Conservation (phyloP, 805 yeast species). For the Lachancea fermentati region DNA sequence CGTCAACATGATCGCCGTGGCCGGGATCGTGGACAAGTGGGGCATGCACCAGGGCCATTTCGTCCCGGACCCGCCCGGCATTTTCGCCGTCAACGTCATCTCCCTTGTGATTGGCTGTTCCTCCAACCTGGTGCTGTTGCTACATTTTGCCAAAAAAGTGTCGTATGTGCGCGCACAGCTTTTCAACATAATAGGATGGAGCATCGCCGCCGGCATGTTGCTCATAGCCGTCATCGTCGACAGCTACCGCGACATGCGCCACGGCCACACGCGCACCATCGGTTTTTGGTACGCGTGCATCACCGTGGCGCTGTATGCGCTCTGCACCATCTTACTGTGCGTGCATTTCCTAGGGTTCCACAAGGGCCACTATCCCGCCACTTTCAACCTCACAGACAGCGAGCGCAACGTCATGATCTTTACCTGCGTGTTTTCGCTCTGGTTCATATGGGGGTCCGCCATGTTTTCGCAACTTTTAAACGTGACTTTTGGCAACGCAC, state of each 20-base stretch:
- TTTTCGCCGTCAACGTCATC: slow-evolving; percentile 53
- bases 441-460: slow-evolving; percentile 71
- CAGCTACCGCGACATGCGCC: slow-evolving; percentile 17
- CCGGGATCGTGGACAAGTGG: slow-evolving; percentile 72
- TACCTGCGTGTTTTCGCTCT: slow-evolving; percentile 55
- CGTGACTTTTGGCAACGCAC: slow-evolving; percentile 55
- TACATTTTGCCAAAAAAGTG: slow-evolving; percentile 60
- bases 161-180: slow-evolving; percentile 57
- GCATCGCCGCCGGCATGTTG: slow-evolving; percentile 50
- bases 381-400: slow-evolving; percentile 56
- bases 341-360: slow-evolving; percentile 60
- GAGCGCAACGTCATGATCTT: slow-evolving; percentile 74
- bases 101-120: slow-evolving; percentile 59
- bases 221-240: slow-evolving; percentile 36
- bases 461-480: slow-evolving; percentile 43
- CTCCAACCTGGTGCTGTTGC: slow-evolving; percentile 62
- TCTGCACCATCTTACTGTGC: slow-evolving; percentile 47
- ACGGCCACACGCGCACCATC: slow-evolving; percentile 35
- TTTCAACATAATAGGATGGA: slow-evolving; percentile 60
- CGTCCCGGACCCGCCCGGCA: slow-evolving; percentile 36
- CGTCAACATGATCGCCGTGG: slow-evolving; percentile 66
- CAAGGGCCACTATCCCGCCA: slow-evolving; percentile 57
- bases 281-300: slow-evolving; percentile 79
- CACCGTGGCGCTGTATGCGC: slow-evolving; percentile 56
- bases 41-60: slow-evolving; percentile 21